Percentiles rank a stretch among this genome's conserved stretches.
phyloP scores from a whole-genome alignment of 2,329 filamentous ascomycete species.

The Dothistroma septosporum region DNA sequence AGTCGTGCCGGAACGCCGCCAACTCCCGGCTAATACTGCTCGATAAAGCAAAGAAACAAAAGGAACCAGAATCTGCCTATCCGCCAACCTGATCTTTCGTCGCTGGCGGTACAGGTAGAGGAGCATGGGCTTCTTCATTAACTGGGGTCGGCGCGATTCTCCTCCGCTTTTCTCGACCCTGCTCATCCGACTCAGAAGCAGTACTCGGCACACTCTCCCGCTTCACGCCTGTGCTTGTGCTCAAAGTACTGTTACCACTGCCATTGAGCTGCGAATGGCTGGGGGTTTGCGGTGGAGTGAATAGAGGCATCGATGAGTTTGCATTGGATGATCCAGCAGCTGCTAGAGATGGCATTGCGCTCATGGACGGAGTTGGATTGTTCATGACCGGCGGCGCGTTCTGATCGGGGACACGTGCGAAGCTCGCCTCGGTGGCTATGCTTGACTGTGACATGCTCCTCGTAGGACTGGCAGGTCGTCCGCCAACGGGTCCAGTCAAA shows the following conservation, averaged over 20 bases:
- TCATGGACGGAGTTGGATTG: slow-evolving; percentile 34
- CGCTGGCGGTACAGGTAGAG: slow-evolving; percentile 1
- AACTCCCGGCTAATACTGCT: slow-evolving; percentile 19
- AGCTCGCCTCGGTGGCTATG: slow-evolving; percentile 59
- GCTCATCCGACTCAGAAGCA: slow-evolving; percentile 36
- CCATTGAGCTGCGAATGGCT: slow-evolving; percentile 36
- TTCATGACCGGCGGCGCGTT: slow-evolving; percentile 37
- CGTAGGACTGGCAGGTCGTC: slow-evolving; percentile 70
- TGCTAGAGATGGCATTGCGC: slow-evolving; percentile 34
- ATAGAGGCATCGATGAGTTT: slow-evolving; percentile 59
- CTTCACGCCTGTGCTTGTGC: slow-evolving; percentile 26
- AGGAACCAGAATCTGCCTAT: background rate
- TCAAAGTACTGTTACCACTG: slow-evolving; percentile 7
- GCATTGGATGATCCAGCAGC: slow-evolving; percentile 31
- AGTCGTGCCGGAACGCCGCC: slow-evolving; percentile 2
- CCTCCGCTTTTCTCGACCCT: slow-evolving; percentile 41
- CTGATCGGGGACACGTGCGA: slow-evolving; percentile 43
- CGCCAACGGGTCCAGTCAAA: slow-evolving; percentile 13
- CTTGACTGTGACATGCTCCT: slow-evolving; percentile 84
- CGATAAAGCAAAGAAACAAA: slow-evolving; percentile 10
- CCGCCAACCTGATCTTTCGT: background rate
- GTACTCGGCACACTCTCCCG: slow-evolving; percentile 30
- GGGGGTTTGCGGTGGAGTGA: slow-evolving; percentile 88
- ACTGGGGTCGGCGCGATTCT: slow-evolving; percentile 46
- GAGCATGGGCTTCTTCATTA: slow-evolving; percentile 1